Base-by-base conservation (phyloP, 768 basidiomycete species). In the Pleurotus tuoliensis region DNA sequence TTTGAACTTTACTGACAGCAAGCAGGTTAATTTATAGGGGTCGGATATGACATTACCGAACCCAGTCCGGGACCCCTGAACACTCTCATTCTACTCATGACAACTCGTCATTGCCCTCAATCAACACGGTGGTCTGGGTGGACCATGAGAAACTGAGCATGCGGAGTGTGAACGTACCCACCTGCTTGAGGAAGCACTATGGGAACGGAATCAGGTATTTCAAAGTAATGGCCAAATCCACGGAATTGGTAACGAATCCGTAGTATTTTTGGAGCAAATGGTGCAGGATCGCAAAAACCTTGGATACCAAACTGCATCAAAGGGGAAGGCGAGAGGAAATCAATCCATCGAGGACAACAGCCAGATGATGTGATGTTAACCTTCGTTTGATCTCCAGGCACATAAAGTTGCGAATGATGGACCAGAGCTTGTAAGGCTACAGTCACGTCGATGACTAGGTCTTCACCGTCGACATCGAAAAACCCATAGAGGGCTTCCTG, bases 251-350 rank as follows among this genome's bases (percentile, higher is more conserved):
- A 95, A 45, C 83, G 82, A 39, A 95, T 76, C 27, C 83, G 77
- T 51, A 94, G 72, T 4, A 74, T 74, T 73, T 95, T 94, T 47
- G 79, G 71, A 55, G 80, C 76, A n/a, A 83, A 83, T 12, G 90
- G 86, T 15, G 86, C 85, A 56, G 90, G 89, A 72, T 96, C 93
- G 66, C 82, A 86, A 74, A 97, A 94, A n/a, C 93, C 93, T 64
- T 91, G 86, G 40, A 96, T 76, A 24, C 83, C 81, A 57, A 84
- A 75, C 90, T 89, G 61, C 38, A 60, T 20, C 37, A 51, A 55
- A 61, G 61, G 37, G 34, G 38, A 57, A 11, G 12, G 27, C 53
- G 2, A 51, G 25, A 20, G 16, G 37, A 56, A 39, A 51, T 44
- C 30, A 25, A 24, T 9, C 20, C 22, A 24, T 15, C 44, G 41